Evolutionary conservation across 352 stramenopile genomes (phyloP).

Genomic region (Globisporangium yorkense): DNA sequence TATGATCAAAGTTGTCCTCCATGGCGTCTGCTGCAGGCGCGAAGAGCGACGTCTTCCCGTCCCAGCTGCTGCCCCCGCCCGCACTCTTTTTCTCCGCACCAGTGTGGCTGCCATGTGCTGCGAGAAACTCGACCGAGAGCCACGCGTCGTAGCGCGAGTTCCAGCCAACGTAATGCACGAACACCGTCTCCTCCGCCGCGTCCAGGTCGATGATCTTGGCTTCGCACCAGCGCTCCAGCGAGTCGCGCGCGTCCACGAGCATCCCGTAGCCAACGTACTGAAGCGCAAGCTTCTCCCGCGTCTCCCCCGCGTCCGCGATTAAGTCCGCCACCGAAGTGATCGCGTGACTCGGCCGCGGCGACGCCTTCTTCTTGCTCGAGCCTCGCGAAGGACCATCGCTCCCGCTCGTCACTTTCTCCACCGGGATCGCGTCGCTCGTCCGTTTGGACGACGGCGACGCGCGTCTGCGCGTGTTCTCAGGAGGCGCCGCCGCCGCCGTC

Average conservation of each 20-base stretch:
- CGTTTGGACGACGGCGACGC: slow-evolving; percentile 1
- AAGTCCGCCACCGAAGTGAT: too few species aligned
- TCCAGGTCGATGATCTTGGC: slow-evolving; percentile 54
- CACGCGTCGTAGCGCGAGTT: slow-evolving; percentile 70
- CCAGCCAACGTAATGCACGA: slow-evolving; percentile 75
- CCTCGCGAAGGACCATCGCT: slow-evolving; percentile 13
- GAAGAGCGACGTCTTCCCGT: slow-evolving; percentile 44
- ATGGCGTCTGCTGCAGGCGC: background rate
- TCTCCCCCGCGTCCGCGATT: slow-evolving; percentile 6
- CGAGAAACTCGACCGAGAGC: slow-evolving; percentile 34
- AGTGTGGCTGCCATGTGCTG: slow-evolving; percentile 50
- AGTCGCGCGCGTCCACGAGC: slow-evolving; percentile 56
- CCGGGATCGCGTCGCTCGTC: background rate
- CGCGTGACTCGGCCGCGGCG: slow-evolving; percentile 7
- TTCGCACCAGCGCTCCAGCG: slow-evolving; percentile 49
- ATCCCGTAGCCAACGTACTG: slow-evolving; percentile 32
- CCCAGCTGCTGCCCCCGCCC: slow-evolving; percentile 33
- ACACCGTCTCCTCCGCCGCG: slow-evolving; percentile 23
- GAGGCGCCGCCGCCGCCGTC: background rate
- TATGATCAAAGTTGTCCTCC: too few species aligned
- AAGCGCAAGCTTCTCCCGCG: background rate
- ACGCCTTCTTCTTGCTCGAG: slow-evolving; percentile 10
- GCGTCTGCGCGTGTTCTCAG: background rate
- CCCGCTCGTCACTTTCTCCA: slow-evolving; percentile 2
- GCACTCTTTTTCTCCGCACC: slow-evolving; percentile 19